Conservation (phyloP, 1,284 basidiomycete genomes). For the Macrocystidia cucumis region DNA sequence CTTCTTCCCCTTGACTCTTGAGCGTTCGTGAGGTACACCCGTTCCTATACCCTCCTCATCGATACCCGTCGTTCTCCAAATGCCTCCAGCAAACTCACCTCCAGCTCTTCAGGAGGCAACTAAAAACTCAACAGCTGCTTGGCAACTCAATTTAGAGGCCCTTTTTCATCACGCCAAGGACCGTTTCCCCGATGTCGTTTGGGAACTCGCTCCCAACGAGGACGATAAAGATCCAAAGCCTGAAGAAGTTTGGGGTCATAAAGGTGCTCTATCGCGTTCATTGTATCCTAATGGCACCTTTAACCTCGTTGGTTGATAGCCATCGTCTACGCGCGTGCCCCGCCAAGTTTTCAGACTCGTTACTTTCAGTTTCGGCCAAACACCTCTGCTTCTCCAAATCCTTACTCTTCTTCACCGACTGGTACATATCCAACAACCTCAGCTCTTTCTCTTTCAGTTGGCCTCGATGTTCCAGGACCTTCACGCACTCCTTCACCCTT, state of each 20-base stretch:
- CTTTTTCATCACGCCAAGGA: constrained; percentile 79
- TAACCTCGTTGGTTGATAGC: constrained; percentile 35
- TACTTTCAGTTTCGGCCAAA: constrained; percentile 73
- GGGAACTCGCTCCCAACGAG: constrained; percentile 61
- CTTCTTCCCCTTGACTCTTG: no score
- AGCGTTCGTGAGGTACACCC: no score
- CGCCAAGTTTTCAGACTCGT: constrained; percentile 76
- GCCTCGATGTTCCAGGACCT: constrained; percentile 28
- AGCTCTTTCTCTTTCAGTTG: constrained; percentile 54
- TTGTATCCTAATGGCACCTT: not conserved
- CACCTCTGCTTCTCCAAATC: constrained; percentile 44
- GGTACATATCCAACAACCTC: constrained; percentile 49
- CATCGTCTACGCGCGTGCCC: constrained; percentile 90
- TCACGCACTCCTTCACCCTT: constrained; percentile 54
- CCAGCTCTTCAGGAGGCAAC: constrained; percentile 59
- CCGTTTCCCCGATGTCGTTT: constrained; percentile 88
- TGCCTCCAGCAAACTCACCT: constrained; percentile 28
- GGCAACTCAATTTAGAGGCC: constrained; percentile 71
- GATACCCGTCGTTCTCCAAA: no score
- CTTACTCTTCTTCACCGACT: constrained; percentile 47
- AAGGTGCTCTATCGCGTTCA: constrained; percentile 47
- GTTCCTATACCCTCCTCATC: no score
- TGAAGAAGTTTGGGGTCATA: constrained; percentile 83
- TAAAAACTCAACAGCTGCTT: constrained; percentile 52
- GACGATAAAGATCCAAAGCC: constrained; percentile 32